Evolutionary conservation across 352 stramenopile species (phyloP), one percentile per base, ranked within the genome.

Genomic region (Globisporangium paroecandrum): DNA sequence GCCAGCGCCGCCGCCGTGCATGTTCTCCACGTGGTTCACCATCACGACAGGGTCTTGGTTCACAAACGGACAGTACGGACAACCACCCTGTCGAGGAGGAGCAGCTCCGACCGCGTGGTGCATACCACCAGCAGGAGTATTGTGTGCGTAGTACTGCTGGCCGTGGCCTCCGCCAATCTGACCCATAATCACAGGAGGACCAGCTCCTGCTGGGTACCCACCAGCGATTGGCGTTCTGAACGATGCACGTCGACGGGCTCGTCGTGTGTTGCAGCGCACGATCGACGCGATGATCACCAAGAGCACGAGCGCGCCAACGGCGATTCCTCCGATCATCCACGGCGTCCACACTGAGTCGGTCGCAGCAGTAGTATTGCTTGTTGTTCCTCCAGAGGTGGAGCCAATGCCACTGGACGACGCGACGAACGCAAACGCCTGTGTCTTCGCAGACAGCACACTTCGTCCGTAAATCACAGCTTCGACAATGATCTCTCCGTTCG

Each of bases 371-470:
- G 27, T 0, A 25, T 63, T 47, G n/a, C 24, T 58, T 20, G 59
- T 27, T 1, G 41, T 67, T 25, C 73, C 65, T 63, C 75, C 18
- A 72, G 81, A 9, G 2, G 77, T 79, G 7, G 81, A 87, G 24
- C 82, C 84, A 24, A 93, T 93, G 20, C 79, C 77, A 55, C 78
- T 90, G n/a, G 83, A 91, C 6, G 87, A 93, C 38, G 87, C 87
- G 4, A 94, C 87, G 36, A 94, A 91, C 9, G 87, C 80, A 55
- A 93, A 94, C 38, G 75, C 69, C 66, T 94, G 87, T 1, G 72
- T 65, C 38, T 87, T 77, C 1, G 79, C 75, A 4, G 80, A 60
- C 64, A 92, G 55, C 22, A 94, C 78, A 47, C 83, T 91, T 27
- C 75, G 80, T 0, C 87, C 87, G 15, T 82, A 87, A 9, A 94